Percentiles rank a stretch among this genome's conserved stretches.
These are phyloP conservation scores for Penicillium expansum DNA, from an alignment of 2,329 filamentous ascomycete species.

Conservation along the genomic window DNA sequence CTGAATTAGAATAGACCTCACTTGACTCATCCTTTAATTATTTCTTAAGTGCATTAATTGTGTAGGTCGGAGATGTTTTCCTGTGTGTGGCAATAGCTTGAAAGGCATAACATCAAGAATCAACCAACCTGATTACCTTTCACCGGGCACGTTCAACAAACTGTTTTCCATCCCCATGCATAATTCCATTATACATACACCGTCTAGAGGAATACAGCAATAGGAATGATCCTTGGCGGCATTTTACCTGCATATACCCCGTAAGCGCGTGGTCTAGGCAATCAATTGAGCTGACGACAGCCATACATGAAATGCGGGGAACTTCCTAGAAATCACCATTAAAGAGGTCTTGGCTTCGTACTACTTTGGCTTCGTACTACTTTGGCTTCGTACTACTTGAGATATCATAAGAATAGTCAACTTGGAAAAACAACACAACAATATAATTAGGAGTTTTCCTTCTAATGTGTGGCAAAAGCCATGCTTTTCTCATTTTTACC, in stretches of 20 bases:
- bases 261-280: neutral
- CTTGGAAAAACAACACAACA: neutral
- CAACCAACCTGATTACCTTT: neutral
- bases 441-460: neutral
- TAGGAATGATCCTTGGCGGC: neutral
- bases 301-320: conserved; percentile 4
- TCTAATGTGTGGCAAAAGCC: neutral
- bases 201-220: neutral
- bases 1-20: neutral
- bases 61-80: too few relatives aligned
- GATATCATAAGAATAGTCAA: neutral
- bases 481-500: neutral
- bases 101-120: too few relatives aligned
- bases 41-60: too few relatives aligned
- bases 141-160: too few relatives aligned
- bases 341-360: too few relatives aligned
- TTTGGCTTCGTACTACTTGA: neutral
- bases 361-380: too few relatives aligned
- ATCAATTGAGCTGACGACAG: neutral
- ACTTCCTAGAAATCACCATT: neutral
- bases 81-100: neutral
- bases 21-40: neutral
- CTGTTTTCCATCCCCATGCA: neutral
- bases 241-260: neutral
- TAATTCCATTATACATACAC: neutral